A percentile compares a stretch with the other conserved stretches of the same genome.
Conservation (phyloP, 2,329 filamentous ascomycete species). For the Penicillium glabrum region DNA sequence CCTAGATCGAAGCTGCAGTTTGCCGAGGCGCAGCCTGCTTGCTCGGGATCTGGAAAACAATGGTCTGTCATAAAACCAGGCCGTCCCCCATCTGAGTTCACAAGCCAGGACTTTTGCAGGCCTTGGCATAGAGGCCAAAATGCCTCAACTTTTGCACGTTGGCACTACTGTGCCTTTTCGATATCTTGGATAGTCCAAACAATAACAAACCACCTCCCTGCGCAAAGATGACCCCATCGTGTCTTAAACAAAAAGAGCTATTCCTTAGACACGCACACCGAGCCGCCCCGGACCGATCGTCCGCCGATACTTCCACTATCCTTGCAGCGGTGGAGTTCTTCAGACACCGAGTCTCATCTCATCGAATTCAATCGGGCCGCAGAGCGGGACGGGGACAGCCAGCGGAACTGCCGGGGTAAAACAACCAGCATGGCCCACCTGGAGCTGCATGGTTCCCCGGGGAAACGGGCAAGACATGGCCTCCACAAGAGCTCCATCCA, state of each 20-base stretch:
- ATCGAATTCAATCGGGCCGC: slow-evolving; percentile 9
- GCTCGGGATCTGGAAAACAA: neutral
- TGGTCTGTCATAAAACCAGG: neutral
- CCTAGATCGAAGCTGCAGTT: neutral
- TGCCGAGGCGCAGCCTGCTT: slow-evolving; percentile 2
- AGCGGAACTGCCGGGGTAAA: neutral
- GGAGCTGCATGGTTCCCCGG: neutral
- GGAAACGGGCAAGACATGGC: slow-evolving; percentile 1
- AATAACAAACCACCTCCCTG: neutral
- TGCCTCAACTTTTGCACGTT: neutral
- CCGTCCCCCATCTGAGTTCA: neutral
- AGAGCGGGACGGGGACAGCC: slow-evolving; percentile 3
- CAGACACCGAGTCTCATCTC: slow-evolving; percentile 9
- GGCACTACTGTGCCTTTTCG: neutral
- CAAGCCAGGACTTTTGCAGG: neutral
- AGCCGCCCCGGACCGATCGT: slow-evolving; percentile 8
- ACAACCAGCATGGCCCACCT: slow-evolving; percentile 6
- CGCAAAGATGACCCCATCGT: neutral
- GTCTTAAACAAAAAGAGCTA: slow-evolving; percentile 10
- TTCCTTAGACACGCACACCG: neutral
- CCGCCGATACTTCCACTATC: slow-evolving; percentile 8
- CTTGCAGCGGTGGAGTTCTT: slow-evolving; percentile 17
- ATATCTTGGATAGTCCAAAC: neutral
- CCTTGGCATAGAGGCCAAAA: neutral
- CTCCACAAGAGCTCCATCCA: neutral